Evolutionary conservation across 1,284 basidiomycete genomes (phyloP).

Genomic region (Rhodotorula sp.): DNA sequence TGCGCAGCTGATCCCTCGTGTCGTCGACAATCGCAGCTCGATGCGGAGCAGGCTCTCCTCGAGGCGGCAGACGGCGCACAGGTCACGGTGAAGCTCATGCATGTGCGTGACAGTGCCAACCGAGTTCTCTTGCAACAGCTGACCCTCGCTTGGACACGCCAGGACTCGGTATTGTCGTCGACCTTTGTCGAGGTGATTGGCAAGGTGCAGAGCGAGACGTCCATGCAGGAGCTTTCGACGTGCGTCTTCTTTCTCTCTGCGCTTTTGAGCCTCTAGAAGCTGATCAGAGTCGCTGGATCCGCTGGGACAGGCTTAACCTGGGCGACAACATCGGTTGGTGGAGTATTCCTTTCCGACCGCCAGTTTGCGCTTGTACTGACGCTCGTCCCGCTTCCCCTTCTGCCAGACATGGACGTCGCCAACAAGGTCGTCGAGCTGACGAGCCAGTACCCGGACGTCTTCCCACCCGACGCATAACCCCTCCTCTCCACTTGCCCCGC

Average conservation of each 20-base stretch:
- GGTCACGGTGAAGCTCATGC: slow-evolving; percentile 58
- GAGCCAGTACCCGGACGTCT: slow-evolving; percentile 32
- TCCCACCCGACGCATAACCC: slow-evolving; percentile 11
- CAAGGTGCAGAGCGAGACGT: slow-evolving; percentile 60
- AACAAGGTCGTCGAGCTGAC: slow-evolving; percentile 60
- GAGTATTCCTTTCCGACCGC: background rate
- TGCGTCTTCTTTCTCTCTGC: background rate
- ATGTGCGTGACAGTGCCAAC: slow-evolving; percentile 51
- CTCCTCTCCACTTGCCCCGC: background rate
- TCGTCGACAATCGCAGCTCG: slow-evolving; percentile 51
- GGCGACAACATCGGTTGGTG: slow-evolving; percentile 65
- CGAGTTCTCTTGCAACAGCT: too few relatives aligned
- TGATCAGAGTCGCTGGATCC: background rate
- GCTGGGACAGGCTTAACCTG: slow-evolving; percentile 55
- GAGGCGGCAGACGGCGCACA: slow-evolving; percentile 70
- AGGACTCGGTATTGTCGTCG: slow-evolving; percentile 51
- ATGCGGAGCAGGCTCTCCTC: slow-evolving; percentile 61
- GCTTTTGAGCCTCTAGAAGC: background rate
- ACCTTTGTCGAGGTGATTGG: slow-evolving; percentile 74
- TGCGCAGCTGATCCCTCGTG: background rate
- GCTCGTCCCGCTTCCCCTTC: background rate
- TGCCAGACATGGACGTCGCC: slow-evolving; percentile 62
- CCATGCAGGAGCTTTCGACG: slow-evolving; percentile 61
- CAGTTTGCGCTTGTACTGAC: background rate
- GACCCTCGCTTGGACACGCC: background rate